These are phyloP conservation scores for Colletotrichum siamense DNA, from an alignment of 2,329 filamentous ascomycete genomes.

Conservation along the genomic window DNA sequence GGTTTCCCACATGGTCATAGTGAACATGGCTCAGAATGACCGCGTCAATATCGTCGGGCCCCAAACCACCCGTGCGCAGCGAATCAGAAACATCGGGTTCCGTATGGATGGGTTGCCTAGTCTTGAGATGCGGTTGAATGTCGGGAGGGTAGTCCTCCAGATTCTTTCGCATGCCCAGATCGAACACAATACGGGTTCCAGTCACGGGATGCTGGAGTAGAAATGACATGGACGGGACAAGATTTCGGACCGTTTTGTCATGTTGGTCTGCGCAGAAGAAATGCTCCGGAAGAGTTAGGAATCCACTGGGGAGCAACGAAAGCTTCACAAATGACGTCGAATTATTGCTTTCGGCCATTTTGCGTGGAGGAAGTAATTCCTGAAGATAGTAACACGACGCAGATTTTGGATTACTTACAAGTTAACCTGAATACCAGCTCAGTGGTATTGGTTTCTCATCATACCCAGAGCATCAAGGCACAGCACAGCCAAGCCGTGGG, in stretches of 20 bases:
- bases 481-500: background rate
- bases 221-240: background rate
- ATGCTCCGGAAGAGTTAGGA: background rate
- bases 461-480: background rate
- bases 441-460: background rate
- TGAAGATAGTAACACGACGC: background rate
- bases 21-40: background rate
- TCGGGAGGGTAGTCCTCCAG: background rate
- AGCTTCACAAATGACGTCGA: background rate
- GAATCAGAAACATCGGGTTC: background rate
- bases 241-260: background rate
- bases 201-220: background rate
- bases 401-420: background rate
- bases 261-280: background rate
- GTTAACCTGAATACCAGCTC: background rate
- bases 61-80: background rate
- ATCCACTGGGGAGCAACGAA: background rate
- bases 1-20: background rate
- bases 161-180: background rate
- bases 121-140: background rate
- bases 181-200: background rate
- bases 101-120: background rate
- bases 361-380: rapidly evolving
- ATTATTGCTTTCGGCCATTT: background rate
- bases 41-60: background rate